Conservation (phyloP, 176 grass and related monocot species). For the Leersia perrieri region DNA sequence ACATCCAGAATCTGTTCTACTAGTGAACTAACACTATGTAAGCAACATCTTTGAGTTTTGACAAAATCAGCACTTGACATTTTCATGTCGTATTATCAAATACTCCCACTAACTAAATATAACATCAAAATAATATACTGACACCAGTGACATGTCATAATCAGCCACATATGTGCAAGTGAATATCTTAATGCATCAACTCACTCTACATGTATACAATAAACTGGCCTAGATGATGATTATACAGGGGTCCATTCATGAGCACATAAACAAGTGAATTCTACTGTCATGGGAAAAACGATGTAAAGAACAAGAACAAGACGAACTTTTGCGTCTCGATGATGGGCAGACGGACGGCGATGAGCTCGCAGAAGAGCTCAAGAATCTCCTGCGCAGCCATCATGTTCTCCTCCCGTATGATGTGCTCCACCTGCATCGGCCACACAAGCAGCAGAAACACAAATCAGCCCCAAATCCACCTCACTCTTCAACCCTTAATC, state of each 20-base stretch:
- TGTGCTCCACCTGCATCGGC: conserved; percentile 81
- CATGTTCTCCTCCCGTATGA: conserved; percentile 97
- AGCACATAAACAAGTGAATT: not conserved
- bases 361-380: conserved; percentile 92
- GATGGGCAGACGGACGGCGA: conserved; percentile 79
- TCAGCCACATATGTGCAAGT: conserved; percentile 19
- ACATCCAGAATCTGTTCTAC: not conserved
- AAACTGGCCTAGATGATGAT: too few relatives aligned
- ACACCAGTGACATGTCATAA: not conserved
- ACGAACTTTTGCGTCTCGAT: conserved; percentile 86
- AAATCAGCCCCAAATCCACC: not conserved
- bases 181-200: not conserved
- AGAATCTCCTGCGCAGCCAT: conserved; percentile 98
- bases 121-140: not conserved
- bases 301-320: not conserved
- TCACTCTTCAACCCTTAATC: not conserved
- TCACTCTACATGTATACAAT: too few relatives aligned
- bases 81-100: not conserved
- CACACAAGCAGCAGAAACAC: not conserved
- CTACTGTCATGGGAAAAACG: not conserved
- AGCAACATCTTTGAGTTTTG: not conserved
- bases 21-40: not conserved
- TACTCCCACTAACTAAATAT: conserved; percentile 1
- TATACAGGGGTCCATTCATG: not conserved
- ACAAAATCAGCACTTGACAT: not conserved